Conservation (phyloP, 805 yeast species). For the Torulaspora microellipsoides region DNA sequence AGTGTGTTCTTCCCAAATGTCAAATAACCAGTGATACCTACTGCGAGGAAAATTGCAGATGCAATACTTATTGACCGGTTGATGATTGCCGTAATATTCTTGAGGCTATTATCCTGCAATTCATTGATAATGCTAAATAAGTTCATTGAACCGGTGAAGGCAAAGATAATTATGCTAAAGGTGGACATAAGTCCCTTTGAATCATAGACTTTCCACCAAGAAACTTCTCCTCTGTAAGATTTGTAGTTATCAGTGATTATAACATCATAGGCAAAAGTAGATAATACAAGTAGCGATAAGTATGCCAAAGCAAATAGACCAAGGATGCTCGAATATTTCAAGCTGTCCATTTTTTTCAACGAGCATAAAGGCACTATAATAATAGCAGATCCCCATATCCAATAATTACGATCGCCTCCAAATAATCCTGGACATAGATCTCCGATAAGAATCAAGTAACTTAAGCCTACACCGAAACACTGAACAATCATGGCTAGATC, state of each 20-base stretch:
- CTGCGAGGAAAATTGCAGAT: constrained; percentile 51
- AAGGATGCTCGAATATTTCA: constrained; percentile 66
- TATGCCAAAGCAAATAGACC: constrained; percentile 65
- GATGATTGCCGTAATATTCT: constrained; percentile 45
- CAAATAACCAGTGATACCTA: constrained; percentile 66
- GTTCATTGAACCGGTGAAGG: constrained; percentile 79
- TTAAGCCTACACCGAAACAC: constrained; percentile 73
- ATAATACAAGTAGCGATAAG: constrained; percentile 40
- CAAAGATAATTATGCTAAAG: constrained; percentile 71
- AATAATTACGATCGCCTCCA: constrained; percentile 39
- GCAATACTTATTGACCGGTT: constrained; percentile 49
- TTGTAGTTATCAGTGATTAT: constrained; percentile 33
- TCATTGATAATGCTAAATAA: constrained; percentile 75
- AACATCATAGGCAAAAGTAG: constrained; percentile 43
- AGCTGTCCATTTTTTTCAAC: constrained; percentile 58
- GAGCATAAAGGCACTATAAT: constrained; percentile 62
- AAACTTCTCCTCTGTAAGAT: constrained; percentile 41
- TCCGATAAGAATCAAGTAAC: constrained; percentile 70
- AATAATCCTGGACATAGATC: constrained; percentile 66
- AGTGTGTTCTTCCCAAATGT: constrained; percentile 62
- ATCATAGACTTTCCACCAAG: constrained; percentile 41
- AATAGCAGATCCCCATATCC: constrained; percentile 46
- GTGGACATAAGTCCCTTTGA: constrained; percentile 49
- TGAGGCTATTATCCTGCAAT: constrained; percentile 48
- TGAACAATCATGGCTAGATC: constrained; percentile 72